Evolutionary conservation across 2,329 filamentous ascomycete species (phyloP), one percentile per base, ranked within the genome.

Genomic region (Colletotrichum sp.): DNA sequence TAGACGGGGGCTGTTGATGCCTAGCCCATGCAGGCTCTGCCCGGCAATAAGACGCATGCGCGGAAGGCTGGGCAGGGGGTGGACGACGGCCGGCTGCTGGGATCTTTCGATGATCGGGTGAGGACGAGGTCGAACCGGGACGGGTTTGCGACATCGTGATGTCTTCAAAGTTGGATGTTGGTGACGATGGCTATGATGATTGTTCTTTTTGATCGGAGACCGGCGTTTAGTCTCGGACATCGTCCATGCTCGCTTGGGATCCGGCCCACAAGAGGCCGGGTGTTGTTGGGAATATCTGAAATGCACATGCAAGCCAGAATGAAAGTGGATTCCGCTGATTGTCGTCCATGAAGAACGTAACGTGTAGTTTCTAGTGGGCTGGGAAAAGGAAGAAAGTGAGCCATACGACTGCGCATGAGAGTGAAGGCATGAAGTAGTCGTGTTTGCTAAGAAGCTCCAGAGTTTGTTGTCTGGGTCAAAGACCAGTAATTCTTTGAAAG

Each of bases 61-160:
- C 12, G 4, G 55, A 16, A 43, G 55, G 9, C 21, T 34, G n/a
- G 43, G 47, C 27, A 33, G 59, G 66, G 4, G 70, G 65, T 47
- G 43, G 33, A 29, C 21, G 47, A 16, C n/a, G 29, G 18, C 54
- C 55, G 38, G 55, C 69, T 13, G 36, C 29, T 13, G 16, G 33
- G 21, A 69, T 69, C 70, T 64, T 64, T 72, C 70, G 70, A 72
- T 72, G 33, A 64, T 69, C 65, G 58, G 58, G 70, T 33, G 70
- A 72, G 43, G 7, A 69, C 18, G 70, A 31, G 55, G 33, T 72
- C 36, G 65, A 64, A 51, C 66, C 58, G 65, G 58, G 27, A 34
- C 33, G 11, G 8, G 31, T 2, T 47, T 66, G 64, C n/a, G 61
- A 16, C 13, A 47, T 64, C 21, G n/a, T 33, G 51, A 47, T 38